phyloP scores from a whole-genome alignment of 257 asterid genomes.

The Nemophila menziesii region DNA sequence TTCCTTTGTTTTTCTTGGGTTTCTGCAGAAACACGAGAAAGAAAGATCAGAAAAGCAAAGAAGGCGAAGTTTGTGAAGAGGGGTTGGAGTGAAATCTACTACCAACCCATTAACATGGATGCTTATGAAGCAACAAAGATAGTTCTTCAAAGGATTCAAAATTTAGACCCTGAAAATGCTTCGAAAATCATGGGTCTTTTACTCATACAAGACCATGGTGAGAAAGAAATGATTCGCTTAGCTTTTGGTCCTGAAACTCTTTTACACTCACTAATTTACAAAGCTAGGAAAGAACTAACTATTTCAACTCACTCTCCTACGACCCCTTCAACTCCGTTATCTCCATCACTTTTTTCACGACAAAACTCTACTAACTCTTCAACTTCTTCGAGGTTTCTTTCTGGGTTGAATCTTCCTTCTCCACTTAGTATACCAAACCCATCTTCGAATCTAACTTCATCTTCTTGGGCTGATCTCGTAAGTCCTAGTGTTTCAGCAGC shows the following conservation, averaged over 20 bases:
- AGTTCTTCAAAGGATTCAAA: slow-evolving; percentile 69
- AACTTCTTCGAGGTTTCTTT: slow-evolving; percentile 17
- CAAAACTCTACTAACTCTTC: slow-evolving; percentile 15
- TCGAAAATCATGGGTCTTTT: slow-evolving; percentile 73
- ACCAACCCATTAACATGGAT: slow-evolving; percentile 52
- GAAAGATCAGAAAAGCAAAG: too few species aligned
- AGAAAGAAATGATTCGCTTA: slow-evolving; percentile 71
- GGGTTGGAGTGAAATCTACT: slow-evolving; percentile 37
- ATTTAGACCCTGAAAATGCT: slow-evolving; percentile 70
- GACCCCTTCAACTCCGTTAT: slow-evolving; percentile 25
- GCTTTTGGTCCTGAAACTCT: slow-evolving; percentile 63
- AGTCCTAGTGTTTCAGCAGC: slow-evolving; percentile 16
- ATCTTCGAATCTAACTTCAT: slow-evolving; percentile 20
- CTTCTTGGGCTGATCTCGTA: slow-evolving; percentile 25
- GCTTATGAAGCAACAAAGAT: slow-evolving; percentile 54
- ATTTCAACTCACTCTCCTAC: slow-evolving; percentile 32
- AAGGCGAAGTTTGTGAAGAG: too few species aligned
- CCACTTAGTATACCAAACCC: slow-evolving; percentile 40
- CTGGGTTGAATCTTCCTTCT: slow-evolving; percentile 36
- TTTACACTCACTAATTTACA: slow-evolving; percentile 37
- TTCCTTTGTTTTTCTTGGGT: too few species aligned
- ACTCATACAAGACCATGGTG: slow-evolving; percentile 66
- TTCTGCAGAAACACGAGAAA: too few species aligned
- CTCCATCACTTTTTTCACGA: slow-evolving; percentile 4
- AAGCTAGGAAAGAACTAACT: slow-evolving; percentile 39